Evolutionary conservation across 352 stramenopile species (phyloP), one percentile per base, ranked within the genome.

Genomic region (Globisporangium nodosum): DNA sequence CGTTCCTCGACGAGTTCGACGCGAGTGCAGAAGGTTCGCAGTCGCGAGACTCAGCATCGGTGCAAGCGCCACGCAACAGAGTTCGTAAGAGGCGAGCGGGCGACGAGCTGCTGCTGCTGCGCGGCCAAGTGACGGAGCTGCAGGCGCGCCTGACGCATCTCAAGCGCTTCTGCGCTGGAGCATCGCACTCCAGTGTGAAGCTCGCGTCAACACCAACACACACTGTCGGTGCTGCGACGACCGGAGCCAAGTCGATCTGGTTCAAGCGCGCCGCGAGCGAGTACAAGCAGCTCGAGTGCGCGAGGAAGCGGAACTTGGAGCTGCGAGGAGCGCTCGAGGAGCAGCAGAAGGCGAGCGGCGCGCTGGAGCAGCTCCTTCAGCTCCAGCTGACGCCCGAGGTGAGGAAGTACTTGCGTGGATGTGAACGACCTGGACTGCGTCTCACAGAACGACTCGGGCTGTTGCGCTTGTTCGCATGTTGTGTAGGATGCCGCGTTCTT

Each of bases 361-460:
- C 30, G 16, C 49, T 63, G 11, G 13, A 39, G 30, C 49, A 49
- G 20, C 13, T 63, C 37, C 52, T 63, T 24, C 24, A 37, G 21
- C 50, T 53, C 2, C 27, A 53, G 40, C 16, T 57, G 3, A n/a
- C 49, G 8, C 3, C 5, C 5, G 24, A 59, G 30, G 54, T 59
- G 31, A 7, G 5, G 31, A 35, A 11, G 5, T 9, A 35, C 31
- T 7, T 35, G 16, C 18, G 54, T 21, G 40, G 12, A 15, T 46
- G 40, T 18, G 37, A 7, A 35, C 31, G 31, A 9, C 8, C 1
- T 27, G 24, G 31, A 7, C 8, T 35, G 31, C 31, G 5, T 35
- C 31, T 35, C 31, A 35, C 8, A 35, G 5, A 11, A 42, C 37
- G 2, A 39, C 8, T 42, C 8, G 37, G 37, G 8, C 37, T 42